Percentiles rank a stretch among this genome's conserved stretches.
Conservation (phyloP, 345 rosid genomes). For the Garcia nutans region DNA sequence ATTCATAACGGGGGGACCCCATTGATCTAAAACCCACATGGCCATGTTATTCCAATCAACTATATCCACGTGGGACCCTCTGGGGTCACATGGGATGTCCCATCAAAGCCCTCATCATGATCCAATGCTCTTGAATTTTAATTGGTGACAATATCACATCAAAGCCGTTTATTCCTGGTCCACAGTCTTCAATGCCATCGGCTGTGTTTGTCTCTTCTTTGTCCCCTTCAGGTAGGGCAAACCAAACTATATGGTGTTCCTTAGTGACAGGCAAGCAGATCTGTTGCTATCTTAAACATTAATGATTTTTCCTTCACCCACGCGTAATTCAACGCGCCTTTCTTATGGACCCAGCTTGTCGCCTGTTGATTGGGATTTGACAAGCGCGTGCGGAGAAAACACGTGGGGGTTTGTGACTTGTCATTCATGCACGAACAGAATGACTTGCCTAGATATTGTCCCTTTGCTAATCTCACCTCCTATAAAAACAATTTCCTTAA, state of each 20-base stretch:
- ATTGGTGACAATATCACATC: constrained; percentile 8
- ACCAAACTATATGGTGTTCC: constrained; percentile 41
- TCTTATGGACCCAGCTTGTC: neutral
- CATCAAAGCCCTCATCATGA: constrained; percentile 11
- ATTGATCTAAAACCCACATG: constrained; percentile 25
- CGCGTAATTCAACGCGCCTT: constrained; percentile 26
- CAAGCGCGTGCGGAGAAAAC: constrained; percentile 17
- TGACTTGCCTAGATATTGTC: constrained; percentile 17
- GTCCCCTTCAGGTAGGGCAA: constrained; percentile 39
- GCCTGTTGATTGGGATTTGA: neutral
- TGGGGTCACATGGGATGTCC: constrained; percentile 39
- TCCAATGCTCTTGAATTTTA: constrained; percentile 31
- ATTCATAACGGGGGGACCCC: constrained; percentile 20
- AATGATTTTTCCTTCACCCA: constrained; percentile 10
- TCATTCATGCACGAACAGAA: constrained; percentile 34
- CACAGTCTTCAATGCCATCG: constrained; percentile 33
- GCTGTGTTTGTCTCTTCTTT: constrained; percentile 43
- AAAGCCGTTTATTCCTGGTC: constrained; percentile 34
- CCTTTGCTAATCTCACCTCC: constrained; percentile 9
- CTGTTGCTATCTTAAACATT: constrained; percentile 25
- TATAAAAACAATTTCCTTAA: constrained; percentile 35
- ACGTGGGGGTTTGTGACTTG: constrained; percentile 18
- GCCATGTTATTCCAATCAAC: constrained; percentile 23
- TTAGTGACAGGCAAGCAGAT: constrained; percentile 36
- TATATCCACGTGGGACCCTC: constrained; percentile 33